Percentiles rank a stretch among this genome's conserved stretches.
These are phyloP conservation scores for Inonotus obliquus DNA, from an alignment of 1,284 basidiomycete species.

Conservation along the genomic window DNA sequence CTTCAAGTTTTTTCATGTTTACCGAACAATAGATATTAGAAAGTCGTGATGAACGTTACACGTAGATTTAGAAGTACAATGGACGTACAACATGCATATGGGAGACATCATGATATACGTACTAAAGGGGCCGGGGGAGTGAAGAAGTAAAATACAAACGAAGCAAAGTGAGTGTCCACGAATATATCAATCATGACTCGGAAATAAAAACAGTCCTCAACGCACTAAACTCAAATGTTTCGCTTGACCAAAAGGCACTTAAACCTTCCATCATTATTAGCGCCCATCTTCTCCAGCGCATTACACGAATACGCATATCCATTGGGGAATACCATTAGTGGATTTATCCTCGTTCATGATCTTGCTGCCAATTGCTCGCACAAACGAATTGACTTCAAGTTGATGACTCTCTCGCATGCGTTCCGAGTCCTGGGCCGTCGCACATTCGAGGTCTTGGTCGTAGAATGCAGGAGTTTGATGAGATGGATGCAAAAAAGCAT, in stretches of 20 bases:
- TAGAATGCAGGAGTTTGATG: too few species aligned
- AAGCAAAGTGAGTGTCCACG: not conserved
- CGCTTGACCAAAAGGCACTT: constrained; percentile 77
- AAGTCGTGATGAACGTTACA: too few species aligned
- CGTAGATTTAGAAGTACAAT: too few species aligned
- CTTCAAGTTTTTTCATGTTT: too few species aligned
- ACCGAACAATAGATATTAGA: too few species aligned
- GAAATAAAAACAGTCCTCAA: constrained; percentile 89
- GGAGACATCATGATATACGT: too few species aligned
- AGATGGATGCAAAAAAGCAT: too few species aligned
- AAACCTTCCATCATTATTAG: constrained; percentile 67
- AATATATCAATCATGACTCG: constrained; percentile 26
- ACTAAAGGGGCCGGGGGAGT: too few species aligned
- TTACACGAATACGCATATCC: constrained; percentile 89
- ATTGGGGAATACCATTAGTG: constrained; percentile 87
- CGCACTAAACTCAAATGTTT: constrained; percentile 57
- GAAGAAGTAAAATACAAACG: not conserved
- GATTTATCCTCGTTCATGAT: constrained; percentile 95
- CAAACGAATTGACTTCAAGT: constrained; percentile 30
- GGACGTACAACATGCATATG: too few species aligned
- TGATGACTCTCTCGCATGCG: too few species aligned
- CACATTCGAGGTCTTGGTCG: too few species aligned
- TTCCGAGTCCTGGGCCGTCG: too few species aligned
- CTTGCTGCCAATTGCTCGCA: constrained; percentile 84
- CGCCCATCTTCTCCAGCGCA: constrained; percentile 83